phyloP scores from a whole-genome alignment of 495 filamentous ascomycete species.

The Staphylotrichum longicolle region DNA sequence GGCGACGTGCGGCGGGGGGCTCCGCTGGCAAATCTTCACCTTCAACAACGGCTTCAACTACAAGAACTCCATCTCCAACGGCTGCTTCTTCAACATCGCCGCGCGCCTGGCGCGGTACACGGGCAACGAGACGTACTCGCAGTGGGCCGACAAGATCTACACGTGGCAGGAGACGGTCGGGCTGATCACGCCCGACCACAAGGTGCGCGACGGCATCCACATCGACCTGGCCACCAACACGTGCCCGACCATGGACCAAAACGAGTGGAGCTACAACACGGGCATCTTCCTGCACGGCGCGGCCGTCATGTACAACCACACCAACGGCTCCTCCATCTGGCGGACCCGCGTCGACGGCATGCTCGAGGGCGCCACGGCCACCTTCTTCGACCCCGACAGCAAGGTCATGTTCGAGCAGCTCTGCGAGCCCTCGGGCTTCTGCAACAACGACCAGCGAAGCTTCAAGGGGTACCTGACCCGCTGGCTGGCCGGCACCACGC shows the following conservation, averaged over 20 bases:
- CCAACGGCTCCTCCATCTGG: slow-evolving; percentile 55
- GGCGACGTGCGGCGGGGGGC: slow-evolving; percentile 66
- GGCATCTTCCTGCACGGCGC: slow-evolving; percentile 71
- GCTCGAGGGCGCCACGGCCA: slow-evolving; percentile 50
- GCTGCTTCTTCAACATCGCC: slow-evolving; percentile 79
- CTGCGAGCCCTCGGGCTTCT: slow-evolving; percentile 64
- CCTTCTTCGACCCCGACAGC: slow-evolving; percentile 53
- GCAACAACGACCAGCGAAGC: slow-evolving; percentile 66
- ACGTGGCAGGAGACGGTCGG: slow-evolving; percentile 64
- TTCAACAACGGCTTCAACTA: slow-evolving; percentile 80
- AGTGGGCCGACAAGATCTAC: slow-evolving; percentile 71
- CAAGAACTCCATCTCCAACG: slow-evolving; percentile 78
- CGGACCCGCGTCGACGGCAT: slow-evolving; percentile 55
- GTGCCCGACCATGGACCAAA: slow-evolving; percentile 59
- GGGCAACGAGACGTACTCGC: slow-evolving; percentile 69
- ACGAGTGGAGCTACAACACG: slow-evolving; percentile 76
- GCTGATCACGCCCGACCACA: slow-evolving; percentile 59
- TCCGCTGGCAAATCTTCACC: slow-evolving; percentile 81
- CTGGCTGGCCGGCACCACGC: slow-evolving; percentile 65
- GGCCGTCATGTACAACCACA: slow-evolving; percentile 75
- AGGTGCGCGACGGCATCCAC: slow-evolving; percentile 66
- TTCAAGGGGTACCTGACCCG: slow-evolving; percentile 76
- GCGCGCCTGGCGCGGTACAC: slow-evolving; percentile 72
- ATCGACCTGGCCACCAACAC: slow-evolving; percentile 40
- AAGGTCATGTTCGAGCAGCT: slow-evolving; percentile 64